Evolutionary conservation across 2,329 filamentous ascomycete genomes (phyloP).

Genomic region (Xylariaceae sp.): DNA sequence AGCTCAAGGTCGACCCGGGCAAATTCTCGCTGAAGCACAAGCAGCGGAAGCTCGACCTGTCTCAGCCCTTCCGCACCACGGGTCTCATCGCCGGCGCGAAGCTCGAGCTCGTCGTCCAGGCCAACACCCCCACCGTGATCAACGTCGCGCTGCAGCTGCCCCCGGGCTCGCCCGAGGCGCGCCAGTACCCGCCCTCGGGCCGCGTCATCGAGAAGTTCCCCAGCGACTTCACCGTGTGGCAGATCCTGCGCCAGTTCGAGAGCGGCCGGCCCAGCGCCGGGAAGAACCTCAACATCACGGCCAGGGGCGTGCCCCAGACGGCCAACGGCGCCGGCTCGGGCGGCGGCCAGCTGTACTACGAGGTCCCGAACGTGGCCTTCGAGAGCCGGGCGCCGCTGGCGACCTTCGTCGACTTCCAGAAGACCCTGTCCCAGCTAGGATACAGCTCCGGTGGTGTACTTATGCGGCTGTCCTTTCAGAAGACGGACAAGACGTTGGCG

Average conservation of each 20-base stretch:
- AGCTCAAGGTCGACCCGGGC: slow-evolving; percentile 64
- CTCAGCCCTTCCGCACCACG: slow-evolving; percentile 73
- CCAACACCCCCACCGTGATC: slow-evolving; percentile 76
- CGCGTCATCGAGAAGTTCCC: slow-evolving; percentile 79
- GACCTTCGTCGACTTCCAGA: slow-evolving; percentile 75
- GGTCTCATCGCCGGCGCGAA: slow-evolving; percentile 81
- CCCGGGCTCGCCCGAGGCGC: slow-evolving; percentile 50
- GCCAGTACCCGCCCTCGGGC: slow-evolving; percentile 50
- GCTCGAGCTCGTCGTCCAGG: slow-evolving; percentile 81
- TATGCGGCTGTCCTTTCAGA: slow-evolving; percentile 68
- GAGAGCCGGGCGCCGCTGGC: slow-evolving; percentile 75
- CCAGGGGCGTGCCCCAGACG: slow-evolving; percentile 63
- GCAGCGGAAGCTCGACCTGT: slow-evolving; percentile 79
- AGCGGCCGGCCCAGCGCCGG: slow-evolving; percentile 57
- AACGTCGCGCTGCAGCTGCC: slow-evolving; percentile 85
- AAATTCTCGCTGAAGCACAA: slow-evolving; percentile 82
- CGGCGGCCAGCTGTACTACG: slow-evolving; percentile 77
- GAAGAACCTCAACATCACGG: slow-evolving; percentile 71
- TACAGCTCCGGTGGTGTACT: slow-evolving; percentile 78
- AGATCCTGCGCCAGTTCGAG: slow-evolving; percentile 84
- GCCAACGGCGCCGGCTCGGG: slow-evolving; percentile 43
- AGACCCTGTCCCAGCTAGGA: slow-evolving; percentile 79
- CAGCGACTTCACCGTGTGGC: slow-evolving; percentile 83
- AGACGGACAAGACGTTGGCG: slow-evolving; percentile 70
- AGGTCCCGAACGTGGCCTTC: slow-evolving; percentile 76